Base-by-base conservation (phyloP, 2,329 filamentous ascomycete genomes). In the Exophiala spinifera region DNA sequence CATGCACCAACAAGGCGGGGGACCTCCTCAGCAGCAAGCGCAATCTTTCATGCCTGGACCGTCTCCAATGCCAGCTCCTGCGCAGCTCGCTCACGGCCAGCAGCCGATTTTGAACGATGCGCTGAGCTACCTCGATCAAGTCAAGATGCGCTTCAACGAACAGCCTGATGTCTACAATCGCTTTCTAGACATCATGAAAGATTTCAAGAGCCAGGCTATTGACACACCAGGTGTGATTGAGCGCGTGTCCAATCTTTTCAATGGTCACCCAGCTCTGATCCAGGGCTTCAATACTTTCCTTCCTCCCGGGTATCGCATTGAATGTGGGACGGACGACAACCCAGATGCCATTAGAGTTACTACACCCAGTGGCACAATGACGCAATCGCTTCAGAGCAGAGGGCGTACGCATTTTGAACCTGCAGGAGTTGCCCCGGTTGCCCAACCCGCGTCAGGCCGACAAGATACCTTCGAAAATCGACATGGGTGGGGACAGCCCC, bases 151-250 rank as follows among this genome's bases (percentile, higher is more conserved):
- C 67, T 99, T 99, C 64, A 88, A 91, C 57, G 92, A 97, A 60
- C 91, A 96, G 63, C 91, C 94, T 3, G 92, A 97, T 70, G 94
- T 99, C 0, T 99, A 99, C 67, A 97, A 97, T 67, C 81, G 89
- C 34, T 97, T 99, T 65, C 76, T 99, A 43, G 94, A 99, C 65
- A 99, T 99, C 46, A 99, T 99, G 94, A 99, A 99, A 68, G 94
- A 99, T 65, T 99, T 99, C 71, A 99, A 99, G 74, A 96, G 91
- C 65, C 92, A 96, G 74, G 91, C 91, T 3, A 99, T 99, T 65
- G 94, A 99, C 69, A 99, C 94, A 0, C 94, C 94, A 0, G 94
- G 94, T 1, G 94, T 99, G 2, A 99, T 99, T 63, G 95, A 95
- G 66, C 86, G 94, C 46, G 94, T 99, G 23, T 97, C 94, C 1